phyloP scores from a whole-genome alignment of 2,329 filamentous ascomycete genomes.

The Phoma sp. region DNA sequence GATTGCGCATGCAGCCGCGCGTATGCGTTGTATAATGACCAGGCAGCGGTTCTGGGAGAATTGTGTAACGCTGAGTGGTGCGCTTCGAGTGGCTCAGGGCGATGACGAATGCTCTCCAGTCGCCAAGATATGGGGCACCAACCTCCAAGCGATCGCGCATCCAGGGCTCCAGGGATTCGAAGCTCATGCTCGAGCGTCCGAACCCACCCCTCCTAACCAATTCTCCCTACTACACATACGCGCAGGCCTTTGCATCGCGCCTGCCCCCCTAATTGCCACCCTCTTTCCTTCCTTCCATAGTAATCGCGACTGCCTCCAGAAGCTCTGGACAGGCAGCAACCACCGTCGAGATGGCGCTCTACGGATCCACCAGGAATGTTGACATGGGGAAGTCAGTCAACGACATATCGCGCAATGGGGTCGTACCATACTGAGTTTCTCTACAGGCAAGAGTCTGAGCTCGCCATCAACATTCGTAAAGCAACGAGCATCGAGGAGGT shows the following conservation, averaged over 20 bases:
- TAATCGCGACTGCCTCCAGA: constrained; percentile 19
- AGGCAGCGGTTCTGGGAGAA: constrained; percentile 27
- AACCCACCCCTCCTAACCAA: constrained; percentile 17
- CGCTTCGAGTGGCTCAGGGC: constrained; percentile 24
- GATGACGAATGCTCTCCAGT: constrained; percentile 35
- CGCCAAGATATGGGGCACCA: constrained; percentile 30
- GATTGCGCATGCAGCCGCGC: constrained; percentile 45
- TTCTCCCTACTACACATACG: constrained; percentile 17
- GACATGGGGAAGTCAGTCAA: constrained; percentile 67
- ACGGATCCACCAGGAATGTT: constrained; percentile 61
- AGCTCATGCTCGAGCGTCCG: constrained; percentile 25
- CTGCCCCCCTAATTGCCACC: constrained; percentile 12
- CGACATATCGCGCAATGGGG: background rate
- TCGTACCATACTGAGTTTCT: constrained; percentile 3
- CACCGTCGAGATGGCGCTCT: constrained; percentile 43
- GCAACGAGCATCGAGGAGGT: constrained; percentile 72
- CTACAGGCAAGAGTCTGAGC: constrained; percentile 66
- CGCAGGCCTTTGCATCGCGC: constrained; percentile 20
- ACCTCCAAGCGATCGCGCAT: constrained; percentile 25
- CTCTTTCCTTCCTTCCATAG: background rate
- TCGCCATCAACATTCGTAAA: constrained; percentile 72
- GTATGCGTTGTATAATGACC: constrained; percentile 40
- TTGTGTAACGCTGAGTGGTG: constrained; percentile 1
- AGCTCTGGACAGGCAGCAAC: constrained; percentile 29
- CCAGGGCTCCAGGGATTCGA: constrained; percentile 23